Percentiles rank a stretch among this genome's conserved stretches.
Conservation (phyloP, 371 early-diverging fungal species). For the Mucor lusitanicus region DNA sequence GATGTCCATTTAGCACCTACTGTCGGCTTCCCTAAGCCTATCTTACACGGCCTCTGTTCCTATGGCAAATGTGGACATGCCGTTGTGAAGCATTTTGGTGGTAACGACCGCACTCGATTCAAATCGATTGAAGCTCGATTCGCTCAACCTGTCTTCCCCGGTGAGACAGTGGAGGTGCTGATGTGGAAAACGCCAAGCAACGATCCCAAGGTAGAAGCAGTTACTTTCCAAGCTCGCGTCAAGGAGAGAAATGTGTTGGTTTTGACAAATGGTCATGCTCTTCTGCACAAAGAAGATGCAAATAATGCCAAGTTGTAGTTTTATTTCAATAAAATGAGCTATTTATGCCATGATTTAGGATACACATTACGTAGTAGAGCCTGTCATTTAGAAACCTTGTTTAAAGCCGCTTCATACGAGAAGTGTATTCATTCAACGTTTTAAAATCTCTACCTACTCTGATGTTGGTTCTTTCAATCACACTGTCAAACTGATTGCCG, state of each 20-base stretch:
- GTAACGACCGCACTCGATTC: constrained; percentile 54
- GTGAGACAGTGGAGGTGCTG: constrained; percentile 58
- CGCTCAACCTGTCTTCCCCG: constrained; percentile 71
- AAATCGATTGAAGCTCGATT: constrained; percentile 67
- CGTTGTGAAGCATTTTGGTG: constrained; percentile 54
- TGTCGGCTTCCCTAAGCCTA: constrained; percentile 67
- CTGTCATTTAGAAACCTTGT: no score
- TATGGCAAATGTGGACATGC: constrained; percentile 63
- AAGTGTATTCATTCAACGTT: no score
- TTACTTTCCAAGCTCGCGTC: constrained; percentile 55
- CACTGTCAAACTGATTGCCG: no score
- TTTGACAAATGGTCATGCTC: constrained; percentile 49
- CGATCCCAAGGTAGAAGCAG: constrained; percentile 37
- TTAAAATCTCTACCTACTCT: no score
- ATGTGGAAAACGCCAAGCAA: constrained; percentile 66
- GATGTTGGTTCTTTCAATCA: no score
- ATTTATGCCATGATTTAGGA: no score
- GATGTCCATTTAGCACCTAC: constrained; percentile 60
- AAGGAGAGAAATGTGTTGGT: constrained; percentile 53
- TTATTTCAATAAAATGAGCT: constrained; percentile 11
- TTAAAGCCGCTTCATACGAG: no score
- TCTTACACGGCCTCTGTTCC: constrained; percentile 72
- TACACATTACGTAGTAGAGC: no score
- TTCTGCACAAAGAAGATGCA: constrained; percentile 33
- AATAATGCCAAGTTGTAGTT: constrained; percentile 33